Percentiles rank a stretch among this genome's conserved stretches.
These are phyloP conservation scores for Trichoderma guizhouense DNA, from an alignment of 2,329 filamentous ascomycete genomes.

Conservation along the genomic window DNA sequence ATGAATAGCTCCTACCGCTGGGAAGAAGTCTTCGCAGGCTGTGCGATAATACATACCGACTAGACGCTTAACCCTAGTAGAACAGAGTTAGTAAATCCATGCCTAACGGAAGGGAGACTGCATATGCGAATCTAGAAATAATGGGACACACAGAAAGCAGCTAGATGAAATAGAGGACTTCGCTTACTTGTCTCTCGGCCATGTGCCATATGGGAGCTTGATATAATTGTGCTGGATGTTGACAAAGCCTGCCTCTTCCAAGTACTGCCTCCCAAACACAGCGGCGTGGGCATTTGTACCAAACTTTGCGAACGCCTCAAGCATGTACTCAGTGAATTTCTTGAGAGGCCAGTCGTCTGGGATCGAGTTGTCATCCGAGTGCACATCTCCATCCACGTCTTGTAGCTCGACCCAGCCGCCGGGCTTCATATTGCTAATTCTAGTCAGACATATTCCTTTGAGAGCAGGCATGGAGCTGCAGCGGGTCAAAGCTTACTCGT, in stretches of 20 bases:
- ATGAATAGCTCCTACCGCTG: constrained; percentile 39
- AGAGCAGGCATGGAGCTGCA: background rate
- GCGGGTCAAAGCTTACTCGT: constrained; percentile 23
- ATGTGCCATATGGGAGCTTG: constrained; percentile 45
- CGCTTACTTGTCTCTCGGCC: constrained; percentile 43
- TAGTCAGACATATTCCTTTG: background rate
- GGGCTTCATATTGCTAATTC: constrained; percentile 35
- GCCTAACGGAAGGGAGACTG: background rate
- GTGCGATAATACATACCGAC: constrained; percentile 42
- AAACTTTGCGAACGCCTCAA: constrained; percentile 37
- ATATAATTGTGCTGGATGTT: constrained; percentile 37
- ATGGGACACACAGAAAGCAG: background rate
- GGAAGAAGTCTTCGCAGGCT: constrained; percentile 41
- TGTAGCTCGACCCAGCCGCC: constrained; percentile 45
- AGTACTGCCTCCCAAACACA: constrained; percentile 36
- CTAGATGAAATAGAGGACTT: background rate
- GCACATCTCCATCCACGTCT: constrained; percentile 34
- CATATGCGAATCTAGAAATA: background rate
- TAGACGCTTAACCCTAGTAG: constrained; percentile 34
- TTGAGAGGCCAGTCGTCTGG: constrained; percentile 21
- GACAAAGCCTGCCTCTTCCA: constrained; percentile 37
- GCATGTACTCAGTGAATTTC: constrained; percentile 24
- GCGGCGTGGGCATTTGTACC: constrained; percentile 39
- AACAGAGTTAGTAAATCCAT: background rate
- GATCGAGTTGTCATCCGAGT: constrained; percentile 35